Evolutionary conservation across 371 early-diverging fungal species (phyloP).

Genomic region (Mucor plumbeus): DNA sequence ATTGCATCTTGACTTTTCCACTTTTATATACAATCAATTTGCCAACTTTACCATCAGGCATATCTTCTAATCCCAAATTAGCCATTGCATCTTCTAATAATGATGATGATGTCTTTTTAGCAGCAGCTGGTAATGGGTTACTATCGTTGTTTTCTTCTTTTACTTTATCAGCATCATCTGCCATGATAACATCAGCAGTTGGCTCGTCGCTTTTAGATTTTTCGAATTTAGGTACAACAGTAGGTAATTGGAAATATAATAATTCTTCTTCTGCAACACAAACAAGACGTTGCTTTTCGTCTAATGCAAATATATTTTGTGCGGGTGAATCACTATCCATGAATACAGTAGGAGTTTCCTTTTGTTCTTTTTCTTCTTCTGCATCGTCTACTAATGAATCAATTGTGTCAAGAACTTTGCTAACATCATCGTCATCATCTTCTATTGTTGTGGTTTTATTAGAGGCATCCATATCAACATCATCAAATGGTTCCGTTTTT

Average conservation of each 20-base stretch:
- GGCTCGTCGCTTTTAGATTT: slow-evolving; percentile 20
- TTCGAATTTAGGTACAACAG: slow-evolving; percentile 51
- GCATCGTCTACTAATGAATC: neutral
- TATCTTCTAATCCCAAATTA: slow-evolving; percentile 36
- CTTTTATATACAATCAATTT: slow-evolving; percentile 72
- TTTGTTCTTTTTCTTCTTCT: slow-evolving; percentile 8
- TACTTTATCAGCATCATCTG: slow-evolving; percentile 31
- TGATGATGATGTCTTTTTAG: slow-evolving; percentile 36
- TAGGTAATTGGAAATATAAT: slow-evolving; percentile 52
- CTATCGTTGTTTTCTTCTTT: slow-evolving; percentile 9
- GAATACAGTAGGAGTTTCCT: neutral
- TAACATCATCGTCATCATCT: neutral
- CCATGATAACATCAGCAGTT: slow-evolving; percentile 37
- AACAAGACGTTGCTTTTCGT: slow-evolving; percentile 39
- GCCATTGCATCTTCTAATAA: slow-evolving; percentile 37
- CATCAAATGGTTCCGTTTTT: slow-evolving; percentile 13
- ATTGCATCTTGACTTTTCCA: slow-evolving; percentile 72
- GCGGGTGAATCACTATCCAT: slow-evolving; percentile 57
- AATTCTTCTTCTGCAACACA: slow-evolving; percentile 52
- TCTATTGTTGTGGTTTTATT: too few species aligned
- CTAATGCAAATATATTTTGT: slow-evolving; percentile 45
- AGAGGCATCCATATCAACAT: slow-evolving; percentile 7
- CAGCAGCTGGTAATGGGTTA: slow-evolving; percentile 43
- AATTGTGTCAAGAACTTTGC: neutral
- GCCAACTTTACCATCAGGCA: slow-evolving; percentile 71